Evolutionary conservation across 208 protist genomes (phyloP).

Genomic region (Trypanosoma rangeli): DNA sequence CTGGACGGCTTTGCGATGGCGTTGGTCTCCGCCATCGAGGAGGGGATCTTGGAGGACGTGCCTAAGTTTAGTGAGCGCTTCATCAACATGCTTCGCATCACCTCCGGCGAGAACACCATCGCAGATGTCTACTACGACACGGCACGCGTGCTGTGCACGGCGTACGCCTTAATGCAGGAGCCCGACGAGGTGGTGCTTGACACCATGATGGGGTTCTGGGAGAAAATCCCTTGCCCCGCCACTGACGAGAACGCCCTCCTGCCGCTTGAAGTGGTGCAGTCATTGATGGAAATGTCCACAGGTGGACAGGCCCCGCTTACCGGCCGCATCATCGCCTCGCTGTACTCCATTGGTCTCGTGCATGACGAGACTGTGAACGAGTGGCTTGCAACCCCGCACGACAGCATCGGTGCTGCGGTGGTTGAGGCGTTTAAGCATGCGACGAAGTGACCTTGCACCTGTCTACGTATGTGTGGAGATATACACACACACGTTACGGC

Average conservation of each 20-base stretch:
- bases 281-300: slow-evolving; percentile 43
- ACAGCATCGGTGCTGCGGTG: slow-evolving; percentile 30
- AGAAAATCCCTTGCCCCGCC: slow-evolving; percentile 42
- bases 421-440: slow-evolving; percentile 16
- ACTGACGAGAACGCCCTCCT: slow-evolving; percentile 51
- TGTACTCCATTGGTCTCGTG: slow-evolving; percentile 60
- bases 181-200: slow-evolving; percentile 57
- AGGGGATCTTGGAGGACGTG: slow-evolving; percentile 80
- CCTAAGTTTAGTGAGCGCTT: slow-evolving; percentile 88
- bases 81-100: slow-evolving; percentile 78
- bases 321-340: slow-evolving; percentile 59
- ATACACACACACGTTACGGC: too few species aligned
- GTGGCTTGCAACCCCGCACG: slow-evolving; percentile 32
- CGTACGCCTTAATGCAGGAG: slow-evolving; percentile 61
- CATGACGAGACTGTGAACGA: slow-evolving; percentile 51
- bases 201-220: slow-evolving; percentile 81
- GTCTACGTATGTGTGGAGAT: not conserved
- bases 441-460: not conserved
- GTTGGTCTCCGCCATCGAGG: slow-evolving; percentile 69
- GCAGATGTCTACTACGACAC: slow-evolving; percentile 86
- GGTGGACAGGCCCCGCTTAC: slow-evolving; percentile 53
- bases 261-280: slow-evolving; percentile 51
- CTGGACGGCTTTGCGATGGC: slow-evolving; percentile 72
- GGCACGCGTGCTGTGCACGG: slow-evolving; percentile 63
- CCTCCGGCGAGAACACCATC: slow-evolving; percentile 60